These are phyloP conservation scores for Penicillium concentricum DNA, from an alignment of 2,329 filamentous ascomycete species.

Conservation along the genomic window DNA sequence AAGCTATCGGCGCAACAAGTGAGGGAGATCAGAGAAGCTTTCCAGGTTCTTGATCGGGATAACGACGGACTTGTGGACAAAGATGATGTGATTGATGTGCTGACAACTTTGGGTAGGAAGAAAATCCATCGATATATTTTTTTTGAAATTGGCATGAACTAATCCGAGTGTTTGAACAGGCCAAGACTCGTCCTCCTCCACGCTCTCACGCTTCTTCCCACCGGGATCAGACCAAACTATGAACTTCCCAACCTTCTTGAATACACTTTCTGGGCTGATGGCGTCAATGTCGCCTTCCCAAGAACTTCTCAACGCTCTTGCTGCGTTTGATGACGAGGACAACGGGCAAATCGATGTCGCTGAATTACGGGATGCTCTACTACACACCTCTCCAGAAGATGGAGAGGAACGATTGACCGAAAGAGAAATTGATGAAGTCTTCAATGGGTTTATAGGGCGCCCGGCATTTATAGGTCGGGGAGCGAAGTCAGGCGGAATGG, in stretches of 20 bases:
- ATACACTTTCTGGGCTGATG: slow-evolving; percentile 72
- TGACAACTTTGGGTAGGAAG: slow-evolving; percentile 71
- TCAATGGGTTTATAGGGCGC: slow-evolving; percentile 80
- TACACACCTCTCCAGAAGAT: slow-evolving; percentile 76
- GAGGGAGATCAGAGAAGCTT: slow-evolving; percentile 84
- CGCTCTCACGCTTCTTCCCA: slow-evolving; percentile 81
- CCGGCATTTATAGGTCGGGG: slow-evolving; percentile 70
- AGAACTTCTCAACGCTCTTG: slow-evolving; percentile 85
- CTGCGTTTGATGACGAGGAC: slow-evolving; percentile 93
- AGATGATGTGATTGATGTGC: slow-evolving; percentile 83
- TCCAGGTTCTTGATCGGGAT: slow-evolving; percentile 87
- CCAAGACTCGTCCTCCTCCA: slow-evolving; percentile 67
- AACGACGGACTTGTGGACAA: slow-evolving; percentile 80
- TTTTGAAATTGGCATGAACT: not conserved
- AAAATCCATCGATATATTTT: not conserved
- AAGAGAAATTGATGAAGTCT: slow-evolving; percentile 79
- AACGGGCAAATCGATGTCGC: slow-evolving; percentile 85
- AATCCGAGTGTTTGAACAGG: slow-evolving; percentile 49
- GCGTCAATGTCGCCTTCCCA: slow-evolving; percentile 71
- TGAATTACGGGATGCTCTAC: slow-evolving; percentile 77
- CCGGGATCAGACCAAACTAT: slow-evolving; percentile 69
- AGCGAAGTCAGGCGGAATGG: slow-evolving; percentile 48
- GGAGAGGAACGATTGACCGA: slow-evolving; percentile 65
- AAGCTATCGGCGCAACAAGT: slow-evolving; percentile 75
- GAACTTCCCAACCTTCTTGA: slow-evolving; percentile 81